Evolutionary conservation across 306 rosid species (phyloP).

Genomic region (Lathyrus oleraceus): DNA sequence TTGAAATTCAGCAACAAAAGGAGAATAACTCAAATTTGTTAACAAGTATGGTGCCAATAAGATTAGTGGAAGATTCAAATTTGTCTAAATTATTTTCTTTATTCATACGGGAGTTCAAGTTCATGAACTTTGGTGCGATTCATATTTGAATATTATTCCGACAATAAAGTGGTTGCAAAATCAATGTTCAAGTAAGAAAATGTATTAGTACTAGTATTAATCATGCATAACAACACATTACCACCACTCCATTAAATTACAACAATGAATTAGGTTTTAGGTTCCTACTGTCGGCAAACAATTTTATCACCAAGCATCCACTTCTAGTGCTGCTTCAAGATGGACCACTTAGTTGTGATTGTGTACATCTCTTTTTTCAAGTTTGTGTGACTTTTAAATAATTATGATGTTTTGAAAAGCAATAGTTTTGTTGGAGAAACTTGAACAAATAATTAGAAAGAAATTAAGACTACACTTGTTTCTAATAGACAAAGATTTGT

Average conservation of each 20-base stretch:
- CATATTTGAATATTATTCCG: conserved; percentile 14
- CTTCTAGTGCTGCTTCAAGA: background rate
- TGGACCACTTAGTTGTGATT: conserved; percentile 6
- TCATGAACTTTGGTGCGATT: conserved; percentile 2
- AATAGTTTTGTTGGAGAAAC: conserved; percentile 22
- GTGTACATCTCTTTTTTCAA: too few relatives aligned
- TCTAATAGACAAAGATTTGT: conserved; percentile 30
- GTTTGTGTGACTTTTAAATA: too few relatives aligned
- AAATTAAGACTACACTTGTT: conserved; percentile 39
- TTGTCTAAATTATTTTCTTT: too few relatives aligned
- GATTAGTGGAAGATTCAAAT: too few relatives aligned
- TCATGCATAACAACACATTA: background rate
- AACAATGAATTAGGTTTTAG: background rate
- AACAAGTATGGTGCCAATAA: too few relatives aligned
- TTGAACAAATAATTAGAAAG: conserved; percentile 44
- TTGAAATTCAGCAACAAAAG: too few relatives aligned
- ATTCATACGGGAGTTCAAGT: too few relatives aligned
- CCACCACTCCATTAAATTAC: background rate
- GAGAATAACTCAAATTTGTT: too few relatives aligned
- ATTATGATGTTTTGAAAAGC: background rate
- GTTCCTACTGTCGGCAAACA: conserved; percentile 11
- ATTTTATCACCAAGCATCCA: conserved; percentile 21
- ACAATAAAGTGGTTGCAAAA: conserved; percentile 14
- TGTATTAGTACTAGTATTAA: conserved; percentile 12
- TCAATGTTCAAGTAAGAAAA: conserved; percentile 5